Evolutionary conservation across 1,139 yeast genomes (phyloP).

Genomic region (Suhomyces terraborum): DNA sequence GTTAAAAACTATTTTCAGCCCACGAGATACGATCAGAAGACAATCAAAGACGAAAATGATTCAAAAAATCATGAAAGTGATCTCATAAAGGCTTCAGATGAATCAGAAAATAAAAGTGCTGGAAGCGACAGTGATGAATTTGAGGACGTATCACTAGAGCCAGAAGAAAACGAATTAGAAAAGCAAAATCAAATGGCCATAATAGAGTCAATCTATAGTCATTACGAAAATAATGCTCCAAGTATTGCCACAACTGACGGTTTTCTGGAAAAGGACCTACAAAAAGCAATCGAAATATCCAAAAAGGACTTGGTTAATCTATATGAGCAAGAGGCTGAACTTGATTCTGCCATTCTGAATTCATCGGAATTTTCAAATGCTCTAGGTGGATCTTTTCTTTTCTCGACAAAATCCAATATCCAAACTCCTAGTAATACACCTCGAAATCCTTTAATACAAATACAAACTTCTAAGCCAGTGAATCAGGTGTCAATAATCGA

Average conservation of each 20-base stretch:
- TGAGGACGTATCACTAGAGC: slow-evolving; percentile 25
- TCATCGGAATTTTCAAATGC: background rate
- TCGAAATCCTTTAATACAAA: too few relatives aligned
- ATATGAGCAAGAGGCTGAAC: slow-evolving; percentile 22
- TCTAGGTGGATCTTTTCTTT: slow-evolving; percentile 13
- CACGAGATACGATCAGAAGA: background rate
- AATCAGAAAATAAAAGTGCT: background rate
- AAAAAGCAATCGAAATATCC: slow-evolving; percentile 50
- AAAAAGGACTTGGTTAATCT: slow-evolving; percentile 35
- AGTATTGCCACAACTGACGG: slow-evolving; percentile 12
- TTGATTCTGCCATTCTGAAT: slow-evolving; percentile 4
- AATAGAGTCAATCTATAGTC: slow-evolving; percentile 41
- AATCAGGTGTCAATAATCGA: background rate
- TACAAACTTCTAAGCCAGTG: too few relatives aligned
- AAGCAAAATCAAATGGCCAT: slow-evolving; percentile 34
- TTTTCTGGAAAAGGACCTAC: slow-evolving; percentile 39
- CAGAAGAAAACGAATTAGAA: slow-evolving; percentile 31
- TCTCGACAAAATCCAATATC: slow-evolving; percentile 8
- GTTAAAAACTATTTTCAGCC: slow-evolving; percentile 7
- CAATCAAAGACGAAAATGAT: background rate
- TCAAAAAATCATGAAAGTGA: background rate
- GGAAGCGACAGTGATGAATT: slow-evolving; percentile 26
- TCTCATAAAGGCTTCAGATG: background rate
- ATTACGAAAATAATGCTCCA: slow-evolving; percentile 21
- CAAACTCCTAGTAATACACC: background rate